Evolutionary conservation across 2,329 filamentous ascomycete species (phyloP), one percentile per base, ranked within the genome.

Genomic region (Fusarium pseudonygamai): DNA sequence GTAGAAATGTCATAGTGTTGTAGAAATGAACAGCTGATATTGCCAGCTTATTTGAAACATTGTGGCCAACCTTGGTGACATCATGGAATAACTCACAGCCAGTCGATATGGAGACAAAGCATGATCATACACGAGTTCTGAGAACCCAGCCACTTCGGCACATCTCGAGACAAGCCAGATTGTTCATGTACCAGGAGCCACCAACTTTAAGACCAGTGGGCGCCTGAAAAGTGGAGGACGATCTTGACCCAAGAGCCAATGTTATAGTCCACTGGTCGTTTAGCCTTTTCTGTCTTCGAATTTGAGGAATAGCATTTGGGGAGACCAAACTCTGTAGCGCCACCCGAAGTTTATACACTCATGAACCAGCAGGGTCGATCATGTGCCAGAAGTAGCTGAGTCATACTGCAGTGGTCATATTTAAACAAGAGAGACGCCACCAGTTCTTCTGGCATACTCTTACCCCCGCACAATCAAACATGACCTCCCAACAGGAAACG

Each of bases 221-320:
- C 3, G 11, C 15, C n/a, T 5, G 15, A 12, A 2, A 13, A 13
- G 6, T 3, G 5, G 15, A 43, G 42, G 10, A 24, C 0, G 10
- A 43, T 24, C 15, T 13, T 12, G 42, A 22, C n/a, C 5, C n/a
- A 24, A 43, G 15, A 16, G 6, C 42, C 42, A 24, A 13, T 43
- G 15, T 5, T 11, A 42, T 7, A 42, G 22, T 24, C 15, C n/a
- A 43, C n/a, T 24, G n/a, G 42, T 18, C 15, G 10, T 8, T 24
- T 24, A 24, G 10, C 12, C 15, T 18, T 24, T 43, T 24, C 42
- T 12, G n/a, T 10, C 0, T 24, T 9, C 1, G 24, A 14, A 26
- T 26, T 14, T 8, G 5, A 20, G 18, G 5, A 46, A 46, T 28
- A 28, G 24, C 18, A 26, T 20, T 4, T 5, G 5, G 13, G 8